Evolutionary conservation across 768 basidiomycete species (phyloP), one percentile per base, ranked within the genome.

Genomic region (Phlegmacium glaucopus): DNA sequence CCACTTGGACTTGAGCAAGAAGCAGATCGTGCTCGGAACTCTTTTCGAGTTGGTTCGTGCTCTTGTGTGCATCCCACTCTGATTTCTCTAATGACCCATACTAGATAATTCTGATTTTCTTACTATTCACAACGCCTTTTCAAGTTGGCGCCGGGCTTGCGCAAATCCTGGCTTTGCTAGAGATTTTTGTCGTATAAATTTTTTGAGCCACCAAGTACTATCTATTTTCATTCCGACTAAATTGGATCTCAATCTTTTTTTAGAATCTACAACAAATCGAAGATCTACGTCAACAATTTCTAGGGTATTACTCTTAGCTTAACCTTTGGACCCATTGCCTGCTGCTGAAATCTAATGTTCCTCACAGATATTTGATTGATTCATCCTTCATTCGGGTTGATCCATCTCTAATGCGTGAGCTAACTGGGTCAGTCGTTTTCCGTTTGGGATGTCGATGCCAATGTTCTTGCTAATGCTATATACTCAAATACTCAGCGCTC

Each of bases 211-310:
- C 55, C 91, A 92, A 72, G 85, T 85, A 61, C 58, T 70, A 68
- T 39, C 17, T 13, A 2, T 32, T 41, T 9, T 4, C 17, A 35
- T 25, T 18, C 16, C 18, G 16, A 36, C 18, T 3, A 28, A 18
- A 22, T 25, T 6, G 39, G 35, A 13, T 43, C 22, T 40, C 26
- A 25, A 44, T 16, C 16, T 45, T 48, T 41, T 41, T 39, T 41
- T 11, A 92, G 84, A 97, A 93, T 61, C 71, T 99, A 42, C 85
- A 92, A 67, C 93, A 96, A 66, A 95, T 99, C 26, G 95, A 98
- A 64, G 95, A 97, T 60, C 76, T 97, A 29, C 83, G 94, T 25
- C 92, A 94, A 59, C 95, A 99, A 62, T 81, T 91, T 52, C 70
- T 92, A 45, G 82, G 85, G 76, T 89, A 58, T 52, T 66, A 22